Percentiles rank a stretch among this genome's conserved stretches.
phyloP scores from a whole-genome alignment of 2,329 filamentous ascomycete genomes.

The Colletotrichum godetiae region DNA sequence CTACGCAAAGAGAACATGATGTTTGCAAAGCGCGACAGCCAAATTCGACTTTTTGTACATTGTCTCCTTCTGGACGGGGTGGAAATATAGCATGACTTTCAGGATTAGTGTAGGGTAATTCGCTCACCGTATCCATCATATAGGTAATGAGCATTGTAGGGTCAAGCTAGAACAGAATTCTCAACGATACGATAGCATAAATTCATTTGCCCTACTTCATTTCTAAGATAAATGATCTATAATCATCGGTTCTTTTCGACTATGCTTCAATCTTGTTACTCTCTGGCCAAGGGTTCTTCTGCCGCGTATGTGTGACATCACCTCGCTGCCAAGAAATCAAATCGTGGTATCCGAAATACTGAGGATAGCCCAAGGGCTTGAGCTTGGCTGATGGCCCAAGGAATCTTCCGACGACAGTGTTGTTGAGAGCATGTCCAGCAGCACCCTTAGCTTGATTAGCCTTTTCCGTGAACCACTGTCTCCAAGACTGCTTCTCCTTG shows the following conservation, averaged over 20 bases:
- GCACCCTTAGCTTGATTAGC: neutral
- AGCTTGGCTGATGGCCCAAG: neutral
- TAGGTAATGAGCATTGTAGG: too few relatives aligned
- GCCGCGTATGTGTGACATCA: constrained; percentile 1
- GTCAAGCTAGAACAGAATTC: neutral
- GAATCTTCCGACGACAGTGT: constrained; percentile 6
- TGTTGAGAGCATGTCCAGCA: neutral
- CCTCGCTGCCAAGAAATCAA: constrained; percentile 33
- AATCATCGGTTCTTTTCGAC: neutral
- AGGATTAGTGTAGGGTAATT: too few relatives aligned
- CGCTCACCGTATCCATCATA: too few relatives aligned
- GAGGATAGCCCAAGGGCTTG: neutral
- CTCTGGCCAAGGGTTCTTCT: neutral
- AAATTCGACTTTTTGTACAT: neutral
- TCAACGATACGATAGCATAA: neutral
- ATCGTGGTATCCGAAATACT: constrained; percentile 32
- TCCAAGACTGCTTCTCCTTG: neutral
- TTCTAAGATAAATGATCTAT: neutral
- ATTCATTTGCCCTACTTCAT: neutral
- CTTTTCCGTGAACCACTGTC: neutral
- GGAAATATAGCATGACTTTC: neutral
- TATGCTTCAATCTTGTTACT: neutral
- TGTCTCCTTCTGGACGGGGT: neutral
- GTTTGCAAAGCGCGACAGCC: neutral
- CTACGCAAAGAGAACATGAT: neutral